Evolutionary conservation across 371 early-diverging fungal genomes (phyloP), one percentile per base, ranked within the genome.

Genomic region (Apophysomyces ossiformis): DNA sequence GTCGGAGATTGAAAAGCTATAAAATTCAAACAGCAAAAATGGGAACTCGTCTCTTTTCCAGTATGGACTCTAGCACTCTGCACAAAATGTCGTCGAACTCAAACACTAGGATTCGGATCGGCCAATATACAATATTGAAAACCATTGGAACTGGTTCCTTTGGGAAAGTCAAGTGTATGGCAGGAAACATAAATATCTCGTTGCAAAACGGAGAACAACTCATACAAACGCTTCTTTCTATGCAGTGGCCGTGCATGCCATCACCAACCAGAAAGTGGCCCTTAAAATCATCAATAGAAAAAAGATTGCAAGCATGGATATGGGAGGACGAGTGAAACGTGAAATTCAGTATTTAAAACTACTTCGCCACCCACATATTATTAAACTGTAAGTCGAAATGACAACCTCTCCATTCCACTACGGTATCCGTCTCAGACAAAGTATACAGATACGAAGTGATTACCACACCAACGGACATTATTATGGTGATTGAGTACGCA

Each of bases 401-500:
- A 60, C 9, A 61, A 9, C 12, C 45, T 12, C 12, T 8, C 32
- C 32, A 26, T 26, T 26, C 41, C 41, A 2, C 41, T 8, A 41
- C 41, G 11, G 13, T 5, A 18, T 35, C 46, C n/a, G 35, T 62
- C 44, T 65, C 50, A 59, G 15, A 16, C 60, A 26, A 47, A 26
- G 32, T 2, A 26, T 7, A 37, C 85, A 89, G 89, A 67, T 89
- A 97, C 77, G 99, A 99, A 79, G 99, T 99, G 54, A 97, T 99
- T 57, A 91, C 94, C 4, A 99, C 99, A 13, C 89, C 93, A 4
- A 95, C 96, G 0, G 96, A 98, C 74, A 95, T 96, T 64, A 93
- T 97, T 65, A 93, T 98, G 95, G 98, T 97, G 45, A 95, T 98
- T 69, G 99, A 98, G 77, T 96, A 96, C 76, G 99, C 97, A 1